Conservation (phyloP, 306 rosid genomes). For the Glycine tomentella region DNA sequence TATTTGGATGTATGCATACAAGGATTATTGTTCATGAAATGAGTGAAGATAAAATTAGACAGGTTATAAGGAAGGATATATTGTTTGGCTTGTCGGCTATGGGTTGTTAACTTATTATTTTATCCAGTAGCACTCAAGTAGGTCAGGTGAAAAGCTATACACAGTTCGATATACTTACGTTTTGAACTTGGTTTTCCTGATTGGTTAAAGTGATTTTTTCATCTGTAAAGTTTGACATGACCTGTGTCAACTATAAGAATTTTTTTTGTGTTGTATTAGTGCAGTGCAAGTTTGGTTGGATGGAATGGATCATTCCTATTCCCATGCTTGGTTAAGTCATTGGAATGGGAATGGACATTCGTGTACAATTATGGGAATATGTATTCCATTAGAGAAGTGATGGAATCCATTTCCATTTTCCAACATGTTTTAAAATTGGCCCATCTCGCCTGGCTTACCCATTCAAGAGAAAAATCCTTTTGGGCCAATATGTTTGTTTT, state of each 20-base stretch:
- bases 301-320: background rate
- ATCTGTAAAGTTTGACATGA: constrained; percentile 12
- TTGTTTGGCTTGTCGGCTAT: constrained; percentile 23
- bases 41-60: constrained; percentile 9
- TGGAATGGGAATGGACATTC: constrained; percentile 14
- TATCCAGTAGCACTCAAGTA: constrained; percentile 5
- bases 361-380: background rate
- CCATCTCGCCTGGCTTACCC: background rate
- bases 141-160: constrained; percentile 1
- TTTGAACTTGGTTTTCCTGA: background rate
- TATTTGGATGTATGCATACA: constrained; percentile 35
- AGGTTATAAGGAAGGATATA: constrained; percentile 11
- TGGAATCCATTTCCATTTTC: background rate
- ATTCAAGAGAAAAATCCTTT: background rate
- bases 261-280: constrained; percentile 19
- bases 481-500: constrained; percentile 5
- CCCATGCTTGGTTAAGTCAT: background rate
- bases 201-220: too few species aligned
- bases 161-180: background rate
- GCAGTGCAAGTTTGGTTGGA: background rate
- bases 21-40: constrained; percentile 28
- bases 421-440: constrained; percentile 1
- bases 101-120: background rate
- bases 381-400: constrained; percentile 4
- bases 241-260: constrained; percentile 5